These are phyloP conservation scores for Pterulicium gracile DNA, from an alignment of 1,284 basidiomycete species.

Conservation along the genomic window DNA sequence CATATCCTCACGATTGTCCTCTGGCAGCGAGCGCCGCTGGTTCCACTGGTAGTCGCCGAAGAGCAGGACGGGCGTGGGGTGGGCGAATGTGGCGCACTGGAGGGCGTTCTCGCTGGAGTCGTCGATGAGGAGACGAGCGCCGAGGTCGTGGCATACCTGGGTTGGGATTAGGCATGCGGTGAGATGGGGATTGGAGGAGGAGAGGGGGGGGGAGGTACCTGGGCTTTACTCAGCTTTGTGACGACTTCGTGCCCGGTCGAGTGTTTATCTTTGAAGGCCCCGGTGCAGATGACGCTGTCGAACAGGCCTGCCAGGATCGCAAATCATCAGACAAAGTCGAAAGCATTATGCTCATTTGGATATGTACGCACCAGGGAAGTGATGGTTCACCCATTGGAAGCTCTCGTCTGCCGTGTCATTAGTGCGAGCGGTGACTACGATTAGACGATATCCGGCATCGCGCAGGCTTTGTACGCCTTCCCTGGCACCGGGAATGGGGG, in stretches of 20 bases:
- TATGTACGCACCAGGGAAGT: conserved; percentile 43
- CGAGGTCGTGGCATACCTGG: conserved; percentile 53
- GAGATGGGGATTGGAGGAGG: neutral
- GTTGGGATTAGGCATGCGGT: neutral
- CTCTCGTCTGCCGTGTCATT: conserved; percentile 47
- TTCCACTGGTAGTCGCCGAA: conserved; percentile 79
- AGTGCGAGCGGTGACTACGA: conserved; percentile 69
- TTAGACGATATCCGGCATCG: conserved; percentile 52
- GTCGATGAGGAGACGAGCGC: conserved; percentile 61
- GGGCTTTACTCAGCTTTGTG: conserved; percentile 58
- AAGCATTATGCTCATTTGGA: neutral
- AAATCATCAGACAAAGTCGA: neutral
- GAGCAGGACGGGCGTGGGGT: conserved; percentile 46
- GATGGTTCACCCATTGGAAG: conserved; percentile 54
- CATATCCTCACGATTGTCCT: conserved; percentile 40
- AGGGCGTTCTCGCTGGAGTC: conserved; percentile 73
- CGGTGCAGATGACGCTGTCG: conserved; percentile 65
- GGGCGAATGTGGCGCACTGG: conserved; percentile 33
- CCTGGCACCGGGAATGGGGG: conserved; percentile 53
- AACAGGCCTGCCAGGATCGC: conserved; percentile 37
- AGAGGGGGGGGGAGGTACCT: conserved; percentile 29
- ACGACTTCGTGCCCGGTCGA: conserved; percentile 36
- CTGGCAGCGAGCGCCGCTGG: conserved; percentile 32
- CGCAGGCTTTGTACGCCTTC: conserved; percentile 48
- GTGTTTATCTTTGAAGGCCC: conserved; percentile 52